Conservation (phyloP, 495 filamentous ascomycete genomes). For the Paragyromitra xinjiangensis region DNA sequence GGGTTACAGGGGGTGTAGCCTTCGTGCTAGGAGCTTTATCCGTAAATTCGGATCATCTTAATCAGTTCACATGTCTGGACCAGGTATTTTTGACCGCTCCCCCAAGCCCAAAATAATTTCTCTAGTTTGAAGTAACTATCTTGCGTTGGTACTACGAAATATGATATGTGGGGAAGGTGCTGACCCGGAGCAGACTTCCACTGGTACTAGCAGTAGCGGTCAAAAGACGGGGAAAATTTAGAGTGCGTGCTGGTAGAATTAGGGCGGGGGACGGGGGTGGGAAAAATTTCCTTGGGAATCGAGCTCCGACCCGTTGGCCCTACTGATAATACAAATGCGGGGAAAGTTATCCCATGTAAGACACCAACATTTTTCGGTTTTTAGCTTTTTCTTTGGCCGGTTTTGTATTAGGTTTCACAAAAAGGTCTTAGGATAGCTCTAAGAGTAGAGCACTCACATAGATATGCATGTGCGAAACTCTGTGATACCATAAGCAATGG, state of each 20-base stretch:
- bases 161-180: constrained; percentile 22
- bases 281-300: not conserved
- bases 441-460: not conserved
- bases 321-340: constrained; percentile 17
- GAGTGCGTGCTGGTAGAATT: not conserved
- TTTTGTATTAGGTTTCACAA: constrained; percentile 8
- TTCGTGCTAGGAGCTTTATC: not conserved
- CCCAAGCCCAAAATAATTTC: not conserved
- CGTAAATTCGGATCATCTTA: constrained; percentile 4
- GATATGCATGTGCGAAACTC: constrained; percentile 3
- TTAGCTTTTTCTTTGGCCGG: not conserved
- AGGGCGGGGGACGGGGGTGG: too few relatives aligned
- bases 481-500: not conserved
- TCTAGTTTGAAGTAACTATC: not conserved
- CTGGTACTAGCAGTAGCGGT: constrained; percentile 1
- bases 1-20: constrained; percentile 6
- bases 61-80: not conserved
- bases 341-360: constrained; percentile 19
- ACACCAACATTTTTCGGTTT: not conserved
- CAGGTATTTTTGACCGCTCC: constrained; percentile 4
- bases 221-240: too few relatives aligned
- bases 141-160: not conserved
- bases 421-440: not conserved
- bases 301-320: not conserved
- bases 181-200: constrained; percentile 11